Conservation (phyloP, 768 basidiomycete genomes). For the Chalciporus piperatus region DNA sequence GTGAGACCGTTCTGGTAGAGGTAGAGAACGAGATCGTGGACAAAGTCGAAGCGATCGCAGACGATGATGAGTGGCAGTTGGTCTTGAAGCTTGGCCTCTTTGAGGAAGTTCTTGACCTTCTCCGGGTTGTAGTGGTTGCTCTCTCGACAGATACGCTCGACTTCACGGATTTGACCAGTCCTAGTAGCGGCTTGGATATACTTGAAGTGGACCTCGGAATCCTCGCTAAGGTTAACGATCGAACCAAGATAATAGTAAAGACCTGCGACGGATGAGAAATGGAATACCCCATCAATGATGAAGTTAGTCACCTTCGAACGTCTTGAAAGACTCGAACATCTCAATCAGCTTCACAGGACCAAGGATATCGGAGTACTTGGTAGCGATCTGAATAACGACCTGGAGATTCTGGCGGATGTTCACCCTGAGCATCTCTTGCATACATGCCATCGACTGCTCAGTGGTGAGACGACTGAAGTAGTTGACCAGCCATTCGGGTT, state of each 20-base stretch:
- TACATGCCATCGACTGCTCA: constrained; percentile 93
- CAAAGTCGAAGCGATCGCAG: constrained; percentile 99
- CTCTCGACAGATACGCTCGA: constrained; percentile 97
- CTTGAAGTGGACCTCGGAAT: constrained; percentile 98
- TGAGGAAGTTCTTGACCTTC: constrained; percentile 99
- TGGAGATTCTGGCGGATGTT: constrained; percentile 98
- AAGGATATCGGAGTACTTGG: constrained; percentile 97
- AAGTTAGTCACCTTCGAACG: constrained; percentile 72
- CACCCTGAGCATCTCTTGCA: constrained; percentile 95
- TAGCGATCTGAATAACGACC: constrained; percentile 94
- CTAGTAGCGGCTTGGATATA: constrained; percentile 99
- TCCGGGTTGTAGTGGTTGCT: constrained; percentile 98
- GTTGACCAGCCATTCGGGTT: constrained; percentile 93
- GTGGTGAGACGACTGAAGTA: constrained; percentile 97
- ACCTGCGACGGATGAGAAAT: constrained; percentile 39
- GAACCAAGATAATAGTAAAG: constrained; percentile 99
- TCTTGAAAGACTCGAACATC: constrained; percentile 98
- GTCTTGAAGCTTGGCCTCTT: constrained; percentile 94
- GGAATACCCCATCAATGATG: not conserved
- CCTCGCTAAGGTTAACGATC: constrained; percentile 93
- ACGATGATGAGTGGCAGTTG: constrained; percentile 99
- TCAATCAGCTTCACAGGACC: constrained; percentile 97
- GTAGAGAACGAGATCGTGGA: constrained; percentile 97
- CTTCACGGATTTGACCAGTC: constrained; percentile 97
- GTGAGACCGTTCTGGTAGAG: constrained; percentile 96